Conservation (phyloP, 2,329 filamentous ascomycete species). For the Nannizziopsis barbatae region DNA sequence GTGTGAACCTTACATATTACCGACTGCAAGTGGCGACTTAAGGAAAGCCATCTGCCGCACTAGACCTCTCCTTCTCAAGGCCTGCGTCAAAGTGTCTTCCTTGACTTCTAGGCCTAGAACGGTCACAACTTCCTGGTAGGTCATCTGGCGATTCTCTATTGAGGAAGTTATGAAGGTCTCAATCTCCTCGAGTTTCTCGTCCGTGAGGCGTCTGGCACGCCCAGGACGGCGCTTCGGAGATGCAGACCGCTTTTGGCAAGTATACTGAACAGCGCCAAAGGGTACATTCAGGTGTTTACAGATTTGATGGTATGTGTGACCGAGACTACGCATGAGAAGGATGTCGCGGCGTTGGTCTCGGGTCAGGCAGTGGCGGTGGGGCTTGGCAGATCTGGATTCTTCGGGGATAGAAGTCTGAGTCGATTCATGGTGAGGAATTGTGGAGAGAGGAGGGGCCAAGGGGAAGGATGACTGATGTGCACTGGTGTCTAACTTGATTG, state of each 20-base stretch:
- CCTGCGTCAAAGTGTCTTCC: conserved; percentile 9
- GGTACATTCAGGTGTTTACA: conserved; percentile 15
- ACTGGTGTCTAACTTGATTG: neutral
- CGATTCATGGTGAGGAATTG: neutral
- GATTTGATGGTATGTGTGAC: conserved; percentile 17
- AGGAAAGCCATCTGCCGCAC: conserved; percentile 12
- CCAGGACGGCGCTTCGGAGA: conserved; percentile 13
- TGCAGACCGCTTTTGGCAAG: conserved; percentile 13
- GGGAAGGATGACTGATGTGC: neutral
- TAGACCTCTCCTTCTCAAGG: conserved; percentile 7
- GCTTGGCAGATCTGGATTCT: conserved; percentile 7
- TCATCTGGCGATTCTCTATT: conserved; percentile 9
- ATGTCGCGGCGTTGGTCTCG: conserved; percentile 19
- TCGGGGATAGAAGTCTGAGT: conserved; percentile 2
- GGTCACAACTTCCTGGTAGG: conserved; percentile 9
- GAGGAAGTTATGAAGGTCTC: conserved; percentile 11
- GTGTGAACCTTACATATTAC: conserved; percentile 6
- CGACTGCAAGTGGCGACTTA: conserved; percentile 6
- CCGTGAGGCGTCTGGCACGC: neutral
- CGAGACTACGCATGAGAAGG: conserved; percentile 17
- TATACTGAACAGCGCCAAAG: conserved; percentile 17
- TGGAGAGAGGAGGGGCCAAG: neutral
- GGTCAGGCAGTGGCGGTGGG: conserved; percentile 11
- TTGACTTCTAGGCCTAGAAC: conserved; percentile 8
- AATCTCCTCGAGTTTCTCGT: conserved; percentile 11